phyloP scores from a whole-genome alignment of 495 filamentous ascomycete species.

The Oleoguttula mirabilis region DNA sequence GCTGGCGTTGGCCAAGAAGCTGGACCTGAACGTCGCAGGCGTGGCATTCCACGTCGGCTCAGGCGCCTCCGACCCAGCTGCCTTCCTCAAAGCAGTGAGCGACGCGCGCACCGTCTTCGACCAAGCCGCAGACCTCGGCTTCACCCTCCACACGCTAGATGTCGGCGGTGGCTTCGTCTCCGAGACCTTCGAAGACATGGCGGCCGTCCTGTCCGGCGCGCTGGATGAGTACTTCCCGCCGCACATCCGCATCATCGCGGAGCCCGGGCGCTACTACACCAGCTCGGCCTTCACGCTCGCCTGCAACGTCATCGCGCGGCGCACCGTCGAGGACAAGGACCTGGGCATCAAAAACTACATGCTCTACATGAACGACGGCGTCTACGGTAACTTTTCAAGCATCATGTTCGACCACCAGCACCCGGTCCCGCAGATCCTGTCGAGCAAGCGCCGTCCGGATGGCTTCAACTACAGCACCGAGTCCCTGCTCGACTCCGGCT shows the following conservation, averaged over 20 bases:
- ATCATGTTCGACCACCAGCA: conserved; percentile 99
- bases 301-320: conserved; percentile 89
- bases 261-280: conserved; percentile 93
- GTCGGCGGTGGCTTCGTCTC: conserved; percentile 86
- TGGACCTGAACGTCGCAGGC: conserved; percentile 91
- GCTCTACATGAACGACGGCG: conserved; percentile 91
- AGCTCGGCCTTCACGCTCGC: conserved; percentile 86
- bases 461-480: conserved; percentile 31
- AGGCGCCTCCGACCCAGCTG: conserved; percentile 77
- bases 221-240: conserved; percentile 81
- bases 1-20: conserved; percentile 64
- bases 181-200: conserved; percentile 85
- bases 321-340: conserved; percentile 57
- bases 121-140: conserved; percentile 66
- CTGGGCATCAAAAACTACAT: conserved; percentile 61
- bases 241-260: conserved; percentile 78
- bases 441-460: conserved; percentile 35
- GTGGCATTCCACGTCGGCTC: conserved; percentile 98
- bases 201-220: conserved; percentile 62
- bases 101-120: conserved; percentile 87
- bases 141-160: conserved; percentile 73
- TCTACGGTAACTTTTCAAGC: conserved; percentile 96
- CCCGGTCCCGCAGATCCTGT: conserved; percentile 69
- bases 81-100: conserved; percentile 78
- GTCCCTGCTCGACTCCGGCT: conserved; percentile 16